Percentiles rank a stretch among this genome's conserved stretches.
Evolutionary conservation across 192 early-diverging fungal species (phyloP).

Genomic region (Spizellomyces punctatus): DNA sequence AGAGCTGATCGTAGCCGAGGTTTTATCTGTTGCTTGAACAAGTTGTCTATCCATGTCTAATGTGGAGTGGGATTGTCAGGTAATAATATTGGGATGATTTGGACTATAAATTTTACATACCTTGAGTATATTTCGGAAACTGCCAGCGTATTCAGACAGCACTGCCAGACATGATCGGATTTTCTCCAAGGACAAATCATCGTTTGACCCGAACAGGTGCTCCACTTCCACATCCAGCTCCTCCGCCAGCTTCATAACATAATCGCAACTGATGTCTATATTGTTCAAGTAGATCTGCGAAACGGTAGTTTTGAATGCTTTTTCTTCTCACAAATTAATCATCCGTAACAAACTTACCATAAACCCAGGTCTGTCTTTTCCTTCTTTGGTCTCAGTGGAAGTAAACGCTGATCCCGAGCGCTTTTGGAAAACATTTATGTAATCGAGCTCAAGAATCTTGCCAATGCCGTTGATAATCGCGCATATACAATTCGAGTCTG

Average conservation of each 20-base stretch:
- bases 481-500: slow-evolving; percentile 67
- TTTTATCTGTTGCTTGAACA: slow-evolving; percentile 77
- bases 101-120: slow-evolving; percentile 36
- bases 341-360: slow-evolving; percentile 54
- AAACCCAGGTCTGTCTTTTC: slow-evolving; percentile 51
- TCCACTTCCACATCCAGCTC: slow-evolving; percentile 64
- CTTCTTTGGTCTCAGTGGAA: slow-evolving; percentile 54
- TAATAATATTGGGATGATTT: no score
- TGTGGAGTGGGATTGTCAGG: slow-evolving; percentile 18
- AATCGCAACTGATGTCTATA: slow-evolving; percentile 79
- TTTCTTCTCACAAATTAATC: neutral
- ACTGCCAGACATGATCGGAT: slow-evolving; percentile 61
- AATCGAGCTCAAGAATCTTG: slow-evolving; percentile 69
- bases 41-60: slow-evolving; percentile 79
- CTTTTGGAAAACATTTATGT: slow-evolving; percentile 64
- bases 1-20: slow-evolving; percentile 78
- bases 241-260: slow-evolving; percentile 72
- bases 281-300: slow-evolving; percentile 82
- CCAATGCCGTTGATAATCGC: slow-evolving; percentile 71
- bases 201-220: slow-evolving; percentile 41
- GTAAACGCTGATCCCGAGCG: slow-evolving; percentile 57
- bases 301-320: neutral
- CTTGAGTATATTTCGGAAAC: slow-evolving; percentile 67
- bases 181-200: slow-evolving; percentile 54
- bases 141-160: slow-evolving; percentile 60